Evolutionary conservation across 139 green algal genomes (phyloP), one percentile per base, ranked within the genome.

Genomic region (Asterochloris erici): DNA sequence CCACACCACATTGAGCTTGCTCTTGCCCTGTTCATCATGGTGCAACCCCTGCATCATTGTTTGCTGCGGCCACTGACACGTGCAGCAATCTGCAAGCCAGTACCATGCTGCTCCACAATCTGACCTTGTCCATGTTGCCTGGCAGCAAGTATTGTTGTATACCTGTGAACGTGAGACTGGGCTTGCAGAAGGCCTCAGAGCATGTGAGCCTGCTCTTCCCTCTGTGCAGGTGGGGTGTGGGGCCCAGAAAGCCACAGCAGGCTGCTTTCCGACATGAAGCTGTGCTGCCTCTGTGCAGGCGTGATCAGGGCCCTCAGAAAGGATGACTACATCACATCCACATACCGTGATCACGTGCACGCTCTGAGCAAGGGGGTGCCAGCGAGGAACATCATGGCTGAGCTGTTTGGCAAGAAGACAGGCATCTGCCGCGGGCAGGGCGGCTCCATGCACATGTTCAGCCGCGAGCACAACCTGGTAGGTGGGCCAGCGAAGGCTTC

Each of bases 381-480:
- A 9, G 85, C 94, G 0, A 88, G 89, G 81, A 87, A 95, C 80
- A 91, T 99, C 66, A 99, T 99, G 96, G 92, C 96, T 2, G 96
- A 99, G 93, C 93, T 99, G 85, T 99, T 98, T 89, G 96, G 96
- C 88, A 99, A 99, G 93, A 94, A 95, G 86, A 99, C 96, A 0
- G 96, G 96, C 70, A 93, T 93, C 84, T 98, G 96, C 93, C 88
- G 95, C 28, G 96, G 96, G 68, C 95, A 98, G 89, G 96, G 96
- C 47, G 96, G 96, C 77, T 98, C 93, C 77, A 99, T 99, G 96
- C 96, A 99, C 91, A 98, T 99, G 91, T 99, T 99, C 89, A 94
- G 90, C 80, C 79, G 86, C 38, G 94, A 98, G 89, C 81, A 95
- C 84, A 90, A 90, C 79, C 86, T 99, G 80, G 90, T 93, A 81